Evolutionary conservation across 805 yeast genomes (phyloP), one percentile per base, ranked within the genome.

Genomic region (Clavispora fructus): DNA sequence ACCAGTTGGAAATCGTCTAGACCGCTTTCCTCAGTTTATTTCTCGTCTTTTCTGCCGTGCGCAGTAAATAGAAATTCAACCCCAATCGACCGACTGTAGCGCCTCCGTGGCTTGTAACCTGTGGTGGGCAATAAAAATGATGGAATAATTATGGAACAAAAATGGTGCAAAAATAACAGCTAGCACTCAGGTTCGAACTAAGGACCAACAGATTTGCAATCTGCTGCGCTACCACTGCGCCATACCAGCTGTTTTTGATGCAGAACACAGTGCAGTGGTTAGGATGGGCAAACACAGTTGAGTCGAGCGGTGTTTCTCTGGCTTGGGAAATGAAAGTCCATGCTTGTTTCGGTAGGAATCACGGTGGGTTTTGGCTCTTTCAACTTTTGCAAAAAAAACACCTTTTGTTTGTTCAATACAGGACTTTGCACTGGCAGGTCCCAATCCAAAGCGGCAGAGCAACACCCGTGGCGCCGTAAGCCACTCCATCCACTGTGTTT

Each of bases 161-260:
- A 19, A 19, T 19, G 23, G 5, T 19, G 5, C n/a, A 67, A 74
- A 74, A 69, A 69, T 60, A 50, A 42, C 48, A 85, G 92, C 89
- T 83, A 80, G 84, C 82, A 78, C 88, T 84, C 95, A 83, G 95
- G 82, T 66, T 87, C 83, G 96, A 87, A 87, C 95, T 83, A 81
- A 84, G 90, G 94, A 87, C 96, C 95, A 85, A 83, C 87, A 85
- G 95, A 87, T 86, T 87, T 87, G 95, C 95, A 87, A 87, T 87
- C 95, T 84, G 88, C 90, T 85, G 92, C 95, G 91, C 92, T 86
- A 86, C 95, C 94, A 83, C 94, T 86, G 91, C 89, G 94, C 94
- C 90, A 86, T 75, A 77, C 83, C 75, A 77, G 82, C 85, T 58
- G 40, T 37, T 40, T 38, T n/a, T 16, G 39, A 4, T 8, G 6